Conservation (phyloP, 352 stramenopile species). For the Phytophthora hibernalis region DNA sequence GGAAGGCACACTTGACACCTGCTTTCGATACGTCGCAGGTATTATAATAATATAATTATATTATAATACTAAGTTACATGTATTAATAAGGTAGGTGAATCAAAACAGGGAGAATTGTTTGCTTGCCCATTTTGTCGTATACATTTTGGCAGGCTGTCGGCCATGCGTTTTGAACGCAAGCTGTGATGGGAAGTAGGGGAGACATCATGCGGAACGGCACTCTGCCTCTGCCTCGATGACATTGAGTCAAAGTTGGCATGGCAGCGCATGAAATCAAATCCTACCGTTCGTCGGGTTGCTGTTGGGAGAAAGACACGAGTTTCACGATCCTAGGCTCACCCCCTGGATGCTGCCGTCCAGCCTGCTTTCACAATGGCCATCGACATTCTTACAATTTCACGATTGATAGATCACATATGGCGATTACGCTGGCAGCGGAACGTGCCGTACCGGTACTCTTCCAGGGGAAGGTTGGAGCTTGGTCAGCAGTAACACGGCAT, state of each 20-base stretch:
- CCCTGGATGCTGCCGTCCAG: neutral
- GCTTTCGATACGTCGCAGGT: neutral
- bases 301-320: slow-evolving; percentile 5
- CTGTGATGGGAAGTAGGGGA: slow-evolving; percentile 11
- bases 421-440: slow-evolving; percentile 4
- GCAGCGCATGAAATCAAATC: neutral
- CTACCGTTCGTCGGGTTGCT: slow-evolving; percentile 5
- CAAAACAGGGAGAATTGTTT: neutral
- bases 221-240: neutral
- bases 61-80: no score
- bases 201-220: neutral
- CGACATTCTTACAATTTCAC: slow-evolving; percentile 15
- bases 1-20: neutral
- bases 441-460: neutral
- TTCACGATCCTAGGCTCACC: slow-evolving; percentile 12
- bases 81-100: no score
- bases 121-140: slow-evolving; percentile 3
- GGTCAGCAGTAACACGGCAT: neutral
- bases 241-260: neutral
- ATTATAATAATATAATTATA: no score
- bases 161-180: slow-evolving; percentile 19
- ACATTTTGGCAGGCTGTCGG: neutral
- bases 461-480: neutral
- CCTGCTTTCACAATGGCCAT: neutral
- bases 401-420: slow-evolving; percentile 7